Base-by-base conservation (phyloP, 495 filamentous ascomycete genomes). In the Aspergillus sclerotiicarbonarius region DNA sequence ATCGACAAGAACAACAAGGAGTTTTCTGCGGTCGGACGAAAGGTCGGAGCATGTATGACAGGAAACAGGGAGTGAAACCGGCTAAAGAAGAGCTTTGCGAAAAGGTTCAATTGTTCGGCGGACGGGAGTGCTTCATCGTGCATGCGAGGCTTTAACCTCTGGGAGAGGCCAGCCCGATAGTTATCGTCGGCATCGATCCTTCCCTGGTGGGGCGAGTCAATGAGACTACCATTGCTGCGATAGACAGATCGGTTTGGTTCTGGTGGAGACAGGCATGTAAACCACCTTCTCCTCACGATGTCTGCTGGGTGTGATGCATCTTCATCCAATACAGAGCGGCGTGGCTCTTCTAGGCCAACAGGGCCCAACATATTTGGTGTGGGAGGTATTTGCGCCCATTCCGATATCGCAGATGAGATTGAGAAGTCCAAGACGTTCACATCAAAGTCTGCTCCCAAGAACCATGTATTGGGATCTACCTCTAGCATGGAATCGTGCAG, bases 1-100 rank as follows among this genome's bases (percentile, higher is more conserved):
- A 74, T 68, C 0, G 71, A 72, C 15, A 72, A 35, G 10, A 71
- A 63, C 0, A 74, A 51, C n/a, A 70, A 46, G 12, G 71, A 67
- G 16, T 71, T 71, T 32, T 71, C 64, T 16, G 56, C 25, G 8
- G 58, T 63, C 1, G 67, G 69, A 29, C 62, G 61, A 39, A 74
- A 74, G 0, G 69, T 67, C 0, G 62, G 62, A 1, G 57, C 54
- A 63, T 74, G 71, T 3, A 74, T 57, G 6, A 74, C 54, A 4
- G 71, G 69, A 18, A 72, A 62, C 0, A 70, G 54, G 5, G 64
- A 56, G 43, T 70, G 62, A 47, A 71, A 74, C 2, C 62, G 63
- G 31, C 59, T 67, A 49, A 74, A 71, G 35, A 68, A 71, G 16
- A 71, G 60, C 39, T 63, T 65, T 1, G 66, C 61, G 20, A 63